Conservation (phyloP, 2,329 filamentous ascomycete species). For the Penicillium vulpinum region DNA sequence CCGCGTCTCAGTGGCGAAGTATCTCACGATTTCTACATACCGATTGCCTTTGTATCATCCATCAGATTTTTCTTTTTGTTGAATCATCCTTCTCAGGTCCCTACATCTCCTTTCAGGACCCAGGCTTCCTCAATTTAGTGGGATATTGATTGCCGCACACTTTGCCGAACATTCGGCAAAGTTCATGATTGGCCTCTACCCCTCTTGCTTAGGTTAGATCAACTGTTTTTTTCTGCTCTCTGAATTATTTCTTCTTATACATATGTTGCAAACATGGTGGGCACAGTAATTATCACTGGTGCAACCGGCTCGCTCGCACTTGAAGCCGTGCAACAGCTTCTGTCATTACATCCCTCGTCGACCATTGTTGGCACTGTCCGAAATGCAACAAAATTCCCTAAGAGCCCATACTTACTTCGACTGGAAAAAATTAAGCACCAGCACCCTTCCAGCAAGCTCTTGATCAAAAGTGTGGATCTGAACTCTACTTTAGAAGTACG, state of each 20-base stretch:
- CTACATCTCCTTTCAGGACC: too few relatives aligned
- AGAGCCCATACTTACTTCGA: not conserved
- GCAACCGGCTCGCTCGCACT: constrained; percentile 9
- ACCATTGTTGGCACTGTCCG: constrained; percentile 7
- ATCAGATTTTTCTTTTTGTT: too few relatives aligned
- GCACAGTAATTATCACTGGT: constrained; percentile 10
- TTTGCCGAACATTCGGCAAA: not conserved
- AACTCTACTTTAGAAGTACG: not conserved
- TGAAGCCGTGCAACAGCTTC: constrained; percentile 8
- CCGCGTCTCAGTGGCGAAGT: too few relatives aligned
- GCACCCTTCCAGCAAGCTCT: not conserved
- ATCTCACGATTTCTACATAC: too few relatives aligned
- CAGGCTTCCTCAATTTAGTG: too few relatives aligned
- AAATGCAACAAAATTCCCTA: not conserved
- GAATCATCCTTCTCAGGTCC: too few relatives aligned
- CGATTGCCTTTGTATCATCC: too few relatives aligned
- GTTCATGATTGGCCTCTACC: not conserved
- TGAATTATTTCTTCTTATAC: not conserved
- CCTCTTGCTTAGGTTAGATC: too few relatives aligned
- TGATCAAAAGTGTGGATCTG: constrained; percentile 5
- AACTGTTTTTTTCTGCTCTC: too few relatives aligned
- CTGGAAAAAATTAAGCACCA: not conserved
- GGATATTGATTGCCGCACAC: too few relatives aligned
- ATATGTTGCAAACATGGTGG: not conserved
- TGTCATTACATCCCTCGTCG: not conserved